Conservation (phyloP, 257 asterid species). For the Paulownia fortunei region DNA sequence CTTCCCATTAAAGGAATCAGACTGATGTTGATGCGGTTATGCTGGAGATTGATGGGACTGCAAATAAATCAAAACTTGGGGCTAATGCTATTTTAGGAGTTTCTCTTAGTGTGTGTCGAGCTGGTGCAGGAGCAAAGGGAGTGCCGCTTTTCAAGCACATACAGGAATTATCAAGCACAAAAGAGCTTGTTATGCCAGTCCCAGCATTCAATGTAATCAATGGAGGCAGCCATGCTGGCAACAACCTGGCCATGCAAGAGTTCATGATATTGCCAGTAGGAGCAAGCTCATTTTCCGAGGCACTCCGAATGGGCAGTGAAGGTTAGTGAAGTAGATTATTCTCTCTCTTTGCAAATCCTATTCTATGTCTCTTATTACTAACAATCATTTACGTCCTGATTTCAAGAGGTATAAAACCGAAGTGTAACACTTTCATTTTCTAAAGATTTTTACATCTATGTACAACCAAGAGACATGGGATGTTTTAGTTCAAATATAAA, state of each 20-base stretch:
- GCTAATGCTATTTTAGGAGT: slow-evolving; percentile 98
- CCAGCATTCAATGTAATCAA: slow-evolving; percentile 97
- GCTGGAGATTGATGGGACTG: slow-evolving; percentile 96
- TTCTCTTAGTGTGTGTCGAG: slow-evolving; percentile 93
- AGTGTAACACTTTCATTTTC: background rate
- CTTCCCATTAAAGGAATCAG: slow-evolving; percentile 66
- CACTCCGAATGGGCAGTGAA: slow-evolving; percentile 95
- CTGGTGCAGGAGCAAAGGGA: slow-evolving; percentile 97
- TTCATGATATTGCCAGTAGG: slow-evolving; percentile 98
- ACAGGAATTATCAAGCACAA: slow-evolving; percentile 82
- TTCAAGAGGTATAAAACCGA: background rate
- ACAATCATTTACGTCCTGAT: background rate
- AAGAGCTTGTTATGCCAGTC: slow-evolving; percentile 97
- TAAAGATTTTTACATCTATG: background rate
- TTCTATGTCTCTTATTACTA: background rate
- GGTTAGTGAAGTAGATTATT: slow-evolving; percentile 48
- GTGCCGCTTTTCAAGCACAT: slow-evolving; percentile 86
- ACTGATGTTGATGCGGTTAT: slow-evolving; percentile 74
- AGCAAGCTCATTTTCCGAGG: slow-evolving; percentile 86
- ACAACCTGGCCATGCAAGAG: slow-evolving; percentile 97
- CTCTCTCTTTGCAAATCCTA: background rate
- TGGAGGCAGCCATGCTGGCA: slow-evolving; percentile 99
- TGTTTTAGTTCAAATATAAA: background rate
- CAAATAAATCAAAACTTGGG: slow-evolving; percentile 91
- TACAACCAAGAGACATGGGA: background rate